Base-by-base conservation (phyloP, 495 filamentous ascomycete genomes). In the Trichoderma virens region DNA sequence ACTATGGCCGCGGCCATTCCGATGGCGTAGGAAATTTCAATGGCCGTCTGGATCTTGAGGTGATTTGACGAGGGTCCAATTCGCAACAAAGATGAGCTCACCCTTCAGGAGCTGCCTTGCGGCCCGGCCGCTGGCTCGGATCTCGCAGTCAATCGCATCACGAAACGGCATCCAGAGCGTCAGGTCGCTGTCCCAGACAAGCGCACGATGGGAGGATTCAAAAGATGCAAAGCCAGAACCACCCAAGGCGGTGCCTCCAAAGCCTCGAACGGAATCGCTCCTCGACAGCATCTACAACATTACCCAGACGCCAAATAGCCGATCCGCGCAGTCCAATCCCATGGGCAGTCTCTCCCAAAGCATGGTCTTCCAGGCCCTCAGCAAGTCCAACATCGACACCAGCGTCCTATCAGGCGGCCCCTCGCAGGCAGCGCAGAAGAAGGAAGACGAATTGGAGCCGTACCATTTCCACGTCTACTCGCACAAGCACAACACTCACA, bases 401-500 rank as follows among this genome's bases (percentile, higher is more conserved):
- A 56, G 31, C 30, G 34, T 61, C 16, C 67, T 67, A 18, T 27
- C 61, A 0, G 61, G 64, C 14, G 39, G 11, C 47, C 7, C 63
- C 31, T 30, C 59, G 18, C 51, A 56, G 27, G 34, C 34, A 5
- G 38, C 34, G 63, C 64, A n/a, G 67, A 72, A 8, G 71, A 71
- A 20, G 66, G 70, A 68, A 31, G 68, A 73, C 16, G 20, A 61
- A 9, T 18, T 62, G 27, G 79, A 83, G 62, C 84, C 89, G 9
- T 88, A 94, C 78, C 90, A 93, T 69, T 84, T 98, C 64, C 91
- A 97, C 79, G 81, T 98, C 73, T 95, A 86, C 75, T 72, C 86
- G 39, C 85, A 87, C 66, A 94, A 89, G 79, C 94, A 97, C 82
- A 98, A 98, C 79, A 90, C 89, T 14, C 90, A 97, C 72, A 82